Evolutionary conservation across 108 stramenopile species (phyloP).

Genomic region (Skeletonema potamos): DNA sequence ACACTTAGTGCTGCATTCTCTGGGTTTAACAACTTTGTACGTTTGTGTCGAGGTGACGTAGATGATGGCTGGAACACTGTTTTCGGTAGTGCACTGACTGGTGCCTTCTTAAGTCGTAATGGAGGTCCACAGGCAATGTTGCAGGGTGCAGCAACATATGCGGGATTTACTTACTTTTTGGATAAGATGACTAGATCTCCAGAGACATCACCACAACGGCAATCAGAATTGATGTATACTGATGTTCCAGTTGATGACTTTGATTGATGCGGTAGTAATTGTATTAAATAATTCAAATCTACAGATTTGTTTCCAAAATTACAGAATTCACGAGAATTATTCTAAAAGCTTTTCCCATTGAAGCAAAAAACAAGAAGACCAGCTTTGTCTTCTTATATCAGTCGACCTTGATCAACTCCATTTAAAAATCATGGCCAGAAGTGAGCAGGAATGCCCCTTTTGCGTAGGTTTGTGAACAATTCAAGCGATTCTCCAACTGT

Average conservation of each 20-base stretch:
- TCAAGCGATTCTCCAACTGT: constrained; percentile 49
- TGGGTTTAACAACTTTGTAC: constrained; percentile 56
- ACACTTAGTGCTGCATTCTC: constrained; percentile 63
- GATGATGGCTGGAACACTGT: constrained; percentile 76
- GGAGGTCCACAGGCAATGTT: constrained; percentile 80
- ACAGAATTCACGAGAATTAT: too few relatives aligned
- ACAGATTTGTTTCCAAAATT: too few relatives aligned
- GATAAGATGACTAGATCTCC: constrained; percentile 46
- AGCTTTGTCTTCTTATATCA: too few relatives aligned
- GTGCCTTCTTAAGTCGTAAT: constrained; percentile 72
- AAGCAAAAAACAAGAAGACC: too few relatives aligned
- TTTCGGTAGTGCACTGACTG: constrained; percentile 60
- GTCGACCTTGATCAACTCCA: too few relatives aligned
- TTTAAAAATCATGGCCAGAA: too few relatives aligned
- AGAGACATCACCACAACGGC: background rate
- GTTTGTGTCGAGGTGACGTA: constrained; percentile 50
- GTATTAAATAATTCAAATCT: too few relatives aligned
- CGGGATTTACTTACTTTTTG: constrained; percentile 63
- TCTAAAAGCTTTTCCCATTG: too few relatives aligned
- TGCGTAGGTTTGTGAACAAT: constrained; percentile 45
- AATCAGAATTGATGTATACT: constrained; percentile 28
- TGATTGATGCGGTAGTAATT: background rate
- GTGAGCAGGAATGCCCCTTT: constrained; percentile 58
- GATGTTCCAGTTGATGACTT: constrained; percentile 33
- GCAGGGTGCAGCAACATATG: constrained; percentile 71